Base-by-base conservation (phyloP, 345 rosid genomes). In the Aquilaria malaccensis region DNA sequence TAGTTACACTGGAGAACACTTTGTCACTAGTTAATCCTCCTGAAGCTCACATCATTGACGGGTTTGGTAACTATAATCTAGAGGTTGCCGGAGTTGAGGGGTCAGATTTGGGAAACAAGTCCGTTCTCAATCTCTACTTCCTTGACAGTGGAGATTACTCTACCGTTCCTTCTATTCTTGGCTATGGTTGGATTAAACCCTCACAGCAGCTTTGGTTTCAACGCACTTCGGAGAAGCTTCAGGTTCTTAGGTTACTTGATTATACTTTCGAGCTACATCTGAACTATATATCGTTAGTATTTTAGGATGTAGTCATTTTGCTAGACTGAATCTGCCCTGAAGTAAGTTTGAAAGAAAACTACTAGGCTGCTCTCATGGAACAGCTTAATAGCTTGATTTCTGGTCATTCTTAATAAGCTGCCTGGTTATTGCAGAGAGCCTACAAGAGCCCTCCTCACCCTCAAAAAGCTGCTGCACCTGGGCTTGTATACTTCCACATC, bases 31-130 rank as follows among this genome's bases (percentile, higher is more conserved):
- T 94, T 53, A 88, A 94, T 76, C 96, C 96, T 67, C 52, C 61
- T 0, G 88, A 68, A 29, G 59, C 63, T 13, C 74, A 70, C 33
- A 56, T 59, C 14, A 88, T 90, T 54, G 97, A 90, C 69, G 97
- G 97, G 30, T 94, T 94, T 61, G 97, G 99, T 2, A 93, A 93
- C 71, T 90, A 88, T 77, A 90, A 90, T 76, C 72, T 94, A 65
- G 86, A 88, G 71, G 59, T 94, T 58, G 74, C 68, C 11, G 99
- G 99, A 56, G 84, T 82, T 62, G 55, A 74, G 60, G 95, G 92
- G 51, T 81, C 97, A 0, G 55, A 64, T 52, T 80, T 90, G 45
- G 85, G 74, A 70, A 81, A 87, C 74, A 90, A 89, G 55, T 94
- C 99, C 4, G 67, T 80, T 60, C 94, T 89, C 63, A 93, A 93